Evolutionary conservation across 176 grass and related monocot species (phyloP).

Genomic region (Lolium perenne): DNA sequence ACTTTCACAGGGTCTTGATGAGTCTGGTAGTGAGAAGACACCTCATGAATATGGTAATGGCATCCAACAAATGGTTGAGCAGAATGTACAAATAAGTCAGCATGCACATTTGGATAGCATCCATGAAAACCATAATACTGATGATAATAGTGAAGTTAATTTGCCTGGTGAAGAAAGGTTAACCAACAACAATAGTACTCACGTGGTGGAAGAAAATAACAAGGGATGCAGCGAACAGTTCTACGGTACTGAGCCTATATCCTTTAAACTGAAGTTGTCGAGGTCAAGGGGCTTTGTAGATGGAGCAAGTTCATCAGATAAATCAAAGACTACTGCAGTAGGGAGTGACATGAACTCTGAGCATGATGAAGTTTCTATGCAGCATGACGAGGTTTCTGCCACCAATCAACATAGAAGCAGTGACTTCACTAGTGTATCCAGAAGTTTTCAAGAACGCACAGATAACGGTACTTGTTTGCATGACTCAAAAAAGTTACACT

Average conservation of each 20-base stretch:
- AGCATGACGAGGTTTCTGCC: constrained; percentile 52
- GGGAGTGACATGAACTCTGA: constrained; percentile 33
- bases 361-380: constrained; percentile 40
- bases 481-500: constrained; percentile 54
- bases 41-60: constrained; percentile 43
- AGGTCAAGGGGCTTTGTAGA: constrained; percentile 66
- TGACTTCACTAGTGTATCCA: constrained; percentile 43
- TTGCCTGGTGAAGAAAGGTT: constrained; percentile 39
- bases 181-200: constrained; percentile 25
- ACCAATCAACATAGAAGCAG: constrained; percentile 48
- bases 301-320: constrained; percentile 49
- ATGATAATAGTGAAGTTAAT: constrained; percentile 23
- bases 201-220: constrained; percentile 41
- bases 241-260: constrained; percentile 45
- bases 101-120: constrained; percentile 43
- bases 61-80: constrained; percentile 39
- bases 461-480: constrained; percentile 38
- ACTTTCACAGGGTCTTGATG: constrained; percentile 39
- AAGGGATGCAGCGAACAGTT: constrained; percentile 35
- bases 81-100: constrained; percentile 40
- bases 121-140: constrained; percentile 40
- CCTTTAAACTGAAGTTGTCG: constrained; percentile 63
- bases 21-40: constrained; percentile 35
- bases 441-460: constrained; percentile 42
- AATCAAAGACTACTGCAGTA: constrained; percentile 46